Percentiles rank a stretch among this genome's conserved stretches.
Conservation (phyloP, 2,329 filamentous ascomycete genomes). For the Trichoderma hamatum region DNA sequence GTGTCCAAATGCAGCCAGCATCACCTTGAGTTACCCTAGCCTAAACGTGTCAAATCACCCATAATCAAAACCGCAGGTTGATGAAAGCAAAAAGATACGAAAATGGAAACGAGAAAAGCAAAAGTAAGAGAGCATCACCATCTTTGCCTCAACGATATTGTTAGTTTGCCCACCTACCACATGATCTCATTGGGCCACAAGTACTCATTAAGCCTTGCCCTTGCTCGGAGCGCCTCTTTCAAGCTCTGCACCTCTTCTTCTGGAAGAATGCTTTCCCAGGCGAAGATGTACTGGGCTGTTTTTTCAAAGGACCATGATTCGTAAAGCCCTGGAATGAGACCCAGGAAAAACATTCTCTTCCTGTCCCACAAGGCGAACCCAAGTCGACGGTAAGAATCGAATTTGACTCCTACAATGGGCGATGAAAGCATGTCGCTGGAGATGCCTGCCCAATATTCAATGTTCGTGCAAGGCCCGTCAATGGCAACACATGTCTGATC, state of each 20-base stretch:
- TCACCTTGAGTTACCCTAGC: background rate
- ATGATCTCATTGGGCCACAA: background rate
- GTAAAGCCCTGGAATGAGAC: constrained; percentile 1
- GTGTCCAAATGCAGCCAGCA: background rate
- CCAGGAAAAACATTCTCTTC: constrained; percentile 29
- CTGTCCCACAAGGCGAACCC: constrained; percentile 32
- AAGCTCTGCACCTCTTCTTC: background rate
- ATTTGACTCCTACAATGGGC: background rate
- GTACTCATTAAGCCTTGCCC: background rate
- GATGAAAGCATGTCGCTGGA: background rate
- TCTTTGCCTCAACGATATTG: background rate
- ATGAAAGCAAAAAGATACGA: background rate
- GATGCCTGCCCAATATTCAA: background rate
- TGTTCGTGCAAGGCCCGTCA: background rate
- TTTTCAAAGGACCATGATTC: background rate
- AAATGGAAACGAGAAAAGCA: background rate
- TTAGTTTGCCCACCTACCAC: background rate
- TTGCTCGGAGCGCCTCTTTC: background rate
- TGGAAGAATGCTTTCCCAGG: constrained; percentile 16
- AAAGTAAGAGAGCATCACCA: background rate
- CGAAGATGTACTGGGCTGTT: background rate
- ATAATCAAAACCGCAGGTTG: background rate
- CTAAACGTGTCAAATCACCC: background rate
- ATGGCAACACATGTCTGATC: background rate
- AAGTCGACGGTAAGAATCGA: constrained; percentile 30